A percentile compares a stretch with the other conserved stretches of the same genome.
Evolutionary conservation across 345 rosid genomes (phyloP).

Genomic region (Nephelium lappaceum): DNA sequence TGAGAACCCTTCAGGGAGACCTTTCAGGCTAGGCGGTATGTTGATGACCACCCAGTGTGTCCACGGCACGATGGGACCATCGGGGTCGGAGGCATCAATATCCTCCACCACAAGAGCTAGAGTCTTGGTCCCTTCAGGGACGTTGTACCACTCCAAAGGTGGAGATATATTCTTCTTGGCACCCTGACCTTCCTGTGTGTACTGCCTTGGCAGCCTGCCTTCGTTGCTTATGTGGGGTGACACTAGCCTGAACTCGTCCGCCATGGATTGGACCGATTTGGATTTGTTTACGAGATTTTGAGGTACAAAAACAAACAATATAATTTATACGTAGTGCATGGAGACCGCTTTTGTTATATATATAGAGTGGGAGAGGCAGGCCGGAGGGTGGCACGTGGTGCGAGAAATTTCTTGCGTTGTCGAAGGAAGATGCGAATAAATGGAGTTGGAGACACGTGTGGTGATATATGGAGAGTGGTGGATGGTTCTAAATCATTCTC

Average conservation of each 20-base stretch:
- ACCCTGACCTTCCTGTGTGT: conserved; percentile 74
- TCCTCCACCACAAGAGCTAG: conserved; percentile 83
- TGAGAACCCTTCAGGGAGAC: conserved; percentile 75
- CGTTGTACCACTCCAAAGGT: conserved; percentile 73
- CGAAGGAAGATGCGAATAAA: conserved; percentile 17
- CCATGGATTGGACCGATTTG: conserved; percentile 19
- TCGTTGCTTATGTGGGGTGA: conserved; percentile 54
- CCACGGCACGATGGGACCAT: conserved; percentile 69
- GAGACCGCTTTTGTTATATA: background rate
- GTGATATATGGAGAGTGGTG: conserved; percentile 15
- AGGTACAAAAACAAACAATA: no score
- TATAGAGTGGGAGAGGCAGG: no score
- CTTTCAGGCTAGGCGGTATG: conserved; percentile 62
- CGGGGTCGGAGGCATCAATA: conserved; percentile 75
- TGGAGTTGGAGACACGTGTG: conserved; percentile 21
- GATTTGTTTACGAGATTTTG: background rate
- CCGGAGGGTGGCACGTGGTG: conserved; percentile 18
- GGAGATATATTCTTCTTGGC: conserved; percentile 60
- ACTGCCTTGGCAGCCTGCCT: conserved; percentile 72
- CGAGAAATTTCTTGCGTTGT: conserved; percentile 31
- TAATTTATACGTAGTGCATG: background rate
- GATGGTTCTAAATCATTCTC: background rate
- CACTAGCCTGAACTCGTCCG: conserved; percentile 63
- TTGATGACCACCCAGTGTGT: conserved; percentile 74
- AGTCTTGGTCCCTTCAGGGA: conserved; percentile 64